Percentiles rank a stretch among this genome's conserved stretches.
These are phyloP conservation scores for Pythium apleroticum DNA, from an alignment of 352 stramenopile genomes.

Conservation along the genomic window DNA sequence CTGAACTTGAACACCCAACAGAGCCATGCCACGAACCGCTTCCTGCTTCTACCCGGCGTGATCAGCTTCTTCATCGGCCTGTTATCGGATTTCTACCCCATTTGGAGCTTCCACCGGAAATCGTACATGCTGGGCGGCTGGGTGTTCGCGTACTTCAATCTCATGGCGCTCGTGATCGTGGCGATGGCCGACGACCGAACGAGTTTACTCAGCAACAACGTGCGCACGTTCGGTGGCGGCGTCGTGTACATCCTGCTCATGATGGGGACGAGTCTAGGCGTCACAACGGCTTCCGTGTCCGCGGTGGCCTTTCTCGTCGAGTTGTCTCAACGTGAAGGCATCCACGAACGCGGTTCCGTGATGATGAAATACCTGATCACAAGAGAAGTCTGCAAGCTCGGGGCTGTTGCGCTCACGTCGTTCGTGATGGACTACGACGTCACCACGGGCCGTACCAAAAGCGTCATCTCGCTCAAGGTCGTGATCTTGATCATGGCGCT, in stretches of 20 bases:
- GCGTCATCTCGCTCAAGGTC: slow-evolving; percentile 62
- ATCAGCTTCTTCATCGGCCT: slow-evolving; percentile 75
- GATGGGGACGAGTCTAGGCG: slow-evolving; percentile 62
- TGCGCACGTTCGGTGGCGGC: slow-evolving; percentile 54
- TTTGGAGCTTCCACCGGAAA: slow-evolving; percentile 75
- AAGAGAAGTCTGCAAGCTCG: slow-evolving; percentile 42
- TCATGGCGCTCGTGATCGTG: slow-evolving; percentile 70
- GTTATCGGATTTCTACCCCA: slow-evolving; percentile 77
- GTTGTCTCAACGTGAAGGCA: slow-evolving; percentile 72
- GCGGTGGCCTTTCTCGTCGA: slow-evolving; percentile 71
- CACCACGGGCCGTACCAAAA: slow-evolving; percentile 33
- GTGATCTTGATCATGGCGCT: slow-evolving; percentile 71
- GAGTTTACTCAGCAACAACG: slow-evolving; percentile 36
- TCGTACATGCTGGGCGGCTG: slow-evolving; percentile 76
- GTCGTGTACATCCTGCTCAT: slow-evolving; percentile 72
- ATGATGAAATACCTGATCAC: slow-evolving; percentile 72
- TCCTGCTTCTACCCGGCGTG: slow-evolving; percentile 55
- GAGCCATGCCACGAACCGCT: slow-evolving; percentile 45
- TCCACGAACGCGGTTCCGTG: slow-evolving; percentile 66
- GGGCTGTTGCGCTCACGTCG: slow-evolving; percentile 31
- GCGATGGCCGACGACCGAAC: slow-evolving; percentile 53
- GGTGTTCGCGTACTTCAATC: slow-evolving; percentile 64
- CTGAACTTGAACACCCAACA: slow-evolving; percentile 50
- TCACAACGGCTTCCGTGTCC: slow-evolving; percentile 57
- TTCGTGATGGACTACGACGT: slow-evolving; percentile 41